A percentile compares a stretch with the other conserved stretches of the same genome.
Conservation (phyloP, 2,329 filamentous ascomycete species). For the Ophiostoma sp. region DNA sequence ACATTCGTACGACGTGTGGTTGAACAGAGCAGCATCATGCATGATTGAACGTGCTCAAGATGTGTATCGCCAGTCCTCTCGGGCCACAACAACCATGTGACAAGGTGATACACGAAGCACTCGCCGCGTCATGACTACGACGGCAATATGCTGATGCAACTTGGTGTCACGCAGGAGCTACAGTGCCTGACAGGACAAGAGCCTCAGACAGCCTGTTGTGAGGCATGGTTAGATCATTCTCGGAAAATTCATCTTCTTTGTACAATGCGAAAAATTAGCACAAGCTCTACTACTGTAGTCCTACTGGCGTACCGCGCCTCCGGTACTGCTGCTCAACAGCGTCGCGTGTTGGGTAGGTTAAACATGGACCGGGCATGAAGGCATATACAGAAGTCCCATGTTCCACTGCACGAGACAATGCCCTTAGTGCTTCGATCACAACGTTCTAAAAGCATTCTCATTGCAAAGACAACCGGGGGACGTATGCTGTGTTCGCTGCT, state of each 20-base stretch:
- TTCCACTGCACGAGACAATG: too few species aligned
- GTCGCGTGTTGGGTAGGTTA: background rate
- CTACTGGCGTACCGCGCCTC: background rate
- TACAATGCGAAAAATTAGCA: background rate
- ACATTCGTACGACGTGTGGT: too few species aligned
- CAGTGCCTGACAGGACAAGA: too few species aligned
- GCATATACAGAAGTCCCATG: background rate
- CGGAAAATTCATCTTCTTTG: too few species aligned
- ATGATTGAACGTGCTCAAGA: background rate
- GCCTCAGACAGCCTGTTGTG: too few species aligned
- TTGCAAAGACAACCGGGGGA: too few species aligned
- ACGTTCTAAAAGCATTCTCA: background rate
- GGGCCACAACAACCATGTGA: background rate
- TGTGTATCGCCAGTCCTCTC: background rate
- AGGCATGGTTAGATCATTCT: too few species aligned
- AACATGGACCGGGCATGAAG: background rate
- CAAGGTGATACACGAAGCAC: background rate
- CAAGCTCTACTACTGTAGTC: background rate
- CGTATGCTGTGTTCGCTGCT: background rate
- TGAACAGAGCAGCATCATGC: too few species aligned
- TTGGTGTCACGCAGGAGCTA: too few species aligned
- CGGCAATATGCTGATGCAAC: background rate
- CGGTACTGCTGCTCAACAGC: background rate
- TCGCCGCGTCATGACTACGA: conserved; percentile 3
- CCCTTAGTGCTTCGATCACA: background rate